These are phyloP conservation scores for Phaeotremella fagi DNA, from an alignment of 768 basidiomycete genomes.

Conservation along the genomic window DNA sequence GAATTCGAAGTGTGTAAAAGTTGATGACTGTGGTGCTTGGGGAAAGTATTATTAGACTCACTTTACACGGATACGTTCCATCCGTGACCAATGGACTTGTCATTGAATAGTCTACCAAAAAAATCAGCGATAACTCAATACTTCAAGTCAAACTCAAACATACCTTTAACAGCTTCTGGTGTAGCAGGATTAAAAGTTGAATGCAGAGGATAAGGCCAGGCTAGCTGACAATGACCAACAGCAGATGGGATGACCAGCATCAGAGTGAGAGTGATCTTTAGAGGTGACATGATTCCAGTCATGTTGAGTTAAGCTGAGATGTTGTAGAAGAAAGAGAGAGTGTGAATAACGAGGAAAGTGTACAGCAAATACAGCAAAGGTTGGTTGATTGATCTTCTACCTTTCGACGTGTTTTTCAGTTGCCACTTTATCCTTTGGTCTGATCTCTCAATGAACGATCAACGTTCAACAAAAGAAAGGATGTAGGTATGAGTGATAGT, in stretches of 20 bases:
- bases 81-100: conserved; percentile 43
- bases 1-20: too few species aligned
- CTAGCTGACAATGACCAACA: conserved; percentile 29
- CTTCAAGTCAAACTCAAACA: conserved; percentile 4
- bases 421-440: too few species aligned
- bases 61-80: conserved; percentile 50
- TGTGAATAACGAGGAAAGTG: too few species aligned
- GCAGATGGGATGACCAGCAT: conserved; percentile 13
- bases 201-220: conserved; percentile 26
- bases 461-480: too few species aligned
- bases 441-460: too few species aligned
- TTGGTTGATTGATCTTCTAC: too few species aligned
- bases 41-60: conserved; percentile 17
- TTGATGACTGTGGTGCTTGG: too few species aligned
- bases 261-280: neutral
- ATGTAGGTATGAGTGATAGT: too few species aligned
- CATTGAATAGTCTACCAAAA: conserved; percentile 45
- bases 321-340: too few species aligned
- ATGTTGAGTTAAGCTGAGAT: too few species aligned
- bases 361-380: too few species aligned
- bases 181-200: conserved; percentile 18
- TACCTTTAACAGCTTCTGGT: conserved; percentile 20
- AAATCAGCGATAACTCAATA: conserved; percentile 20
- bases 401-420: too few species aligned
- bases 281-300: neutral